Evolutionary conservation across 2,329 filamentous ascomycete species (phyloP), one percentile per base, ranked within the genome.

Genomic region (Arthroderma sp.): DNA sequence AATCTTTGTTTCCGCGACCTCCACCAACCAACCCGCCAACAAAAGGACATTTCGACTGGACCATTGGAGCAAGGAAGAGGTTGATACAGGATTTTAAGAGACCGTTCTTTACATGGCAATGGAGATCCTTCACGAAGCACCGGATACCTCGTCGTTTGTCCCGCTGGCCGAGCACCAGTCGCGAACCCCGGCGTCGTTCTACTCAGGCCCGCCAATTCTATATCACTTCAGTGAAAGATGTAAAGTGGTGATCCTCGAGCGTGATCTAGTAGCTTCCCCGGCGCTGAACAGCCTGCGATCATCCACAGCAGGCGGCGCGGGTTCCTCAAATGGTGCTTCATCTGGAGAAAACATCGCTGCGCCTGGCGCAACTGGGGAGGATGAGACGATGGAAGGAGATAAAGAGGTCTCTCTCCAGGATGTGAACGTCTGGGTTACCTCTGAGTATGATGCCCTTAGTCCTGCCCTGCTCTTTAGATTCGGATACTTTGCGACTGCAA

Each of bases 381-480:
- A 43, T 17, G 47, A 59, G 44, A 52, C 49, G 21, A 33, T 19
- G 9, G 43, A 54, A 4, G 64, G 66, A 21, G 67, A 64, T 33
- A 70, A 66, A 19, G 68, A 73, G 54, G 58, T 72, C 28, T 66
- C 70, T 3, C 66, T 77, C 19, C 66, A 71, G 11, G 68, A 64
- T 9, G 62, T 77, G 4, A 71, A 75, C 59, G 64, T 73, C 17
- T 77, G 74, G 72, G 74, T 76, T n/a, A 75, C 75, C 41, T 76
- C 75, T 25, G 73, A 76, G 75, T 77, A 66, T 61, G 70, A 63
- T 7, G 2, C 21, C n/a, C 28, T n/a, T 25, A n/a, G 2, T 41
- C 3, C 33, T 43, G 8, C 9, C n/a, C 23, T 13, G 19, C 19
- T 44, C 23, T 54, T 43, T 43, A n/a, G 2, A 9, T 13, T 35